Conservation (phyloP, 352 stramenopile genomes). For the Phytopythium oedochilum region DNA sequence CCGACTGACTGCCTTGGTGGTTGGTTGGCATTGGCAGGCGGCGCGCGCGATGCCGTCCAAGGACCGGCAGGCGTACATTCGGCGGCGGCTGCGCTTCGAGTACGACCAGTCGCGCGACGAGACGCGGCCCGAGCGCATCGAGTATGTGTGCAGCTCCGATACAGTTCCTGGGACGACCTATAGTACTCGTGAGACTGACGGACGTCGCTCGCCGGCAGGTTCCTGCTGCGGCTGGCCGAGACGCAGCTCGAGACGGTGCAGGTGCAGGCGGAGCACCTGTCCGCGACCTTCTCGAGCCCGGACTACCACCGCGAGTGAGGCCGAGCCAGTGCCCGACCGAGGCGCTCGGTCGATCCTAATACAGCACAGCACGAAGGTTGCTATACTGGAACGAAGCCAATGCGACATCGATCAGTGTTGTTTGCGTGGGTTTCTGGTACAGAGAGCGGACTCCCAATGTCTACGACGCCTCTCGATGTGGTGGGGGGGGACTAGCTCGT, state of each 20-base stretch:
- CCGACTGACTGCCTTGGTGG: not conserved
- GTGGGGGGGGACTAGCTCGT: not conserved
- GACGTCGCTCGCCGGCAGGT: conserved; percentile 14
- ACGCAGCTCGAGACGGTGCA: conserved; percentile 76
- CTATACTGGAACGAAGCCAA: no score
- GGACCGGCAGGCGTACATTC: conserved; percentile 62
- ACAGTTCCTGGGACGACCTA: not conserved
- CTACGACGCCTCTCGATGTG: not conserved
- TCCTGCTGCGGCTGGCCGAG: conserved; percentile 61
- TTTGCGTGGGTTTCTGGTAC: no score
- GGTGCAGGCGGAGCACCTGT: conserved; percentile 63
- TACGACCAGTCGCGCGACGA: conserved; percentile 64
- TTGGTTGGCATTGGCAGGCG: conserved; percentile 18
- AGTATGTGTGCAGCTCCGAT: conserved; percentile 25
- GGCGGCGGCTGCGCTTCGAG: conserved; percentile 57
- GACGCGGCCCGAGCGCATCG: conserved; percentile 44
- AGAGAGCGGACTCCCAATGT: no score
- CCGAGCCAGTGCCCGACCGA: no score
- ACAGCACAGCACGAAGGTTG: no score
- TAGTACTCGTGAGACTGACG: not conserved
- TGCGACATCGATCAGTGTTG: no score
- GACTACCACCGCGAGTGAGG: conserved; percentile 43
- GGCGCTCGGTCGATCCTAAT: no score
- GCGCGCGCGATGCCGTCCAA: conserved; percentile 62
- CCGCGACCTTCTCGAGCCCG: conserved; percentile 52